Percentiles rank a stretch among this genome's conserved stretches.
Evolutionary conservation across 2,329 filamentous ascomycete species (phyloP).

Genomic region (Biscogniauxia marginata): DNA sequence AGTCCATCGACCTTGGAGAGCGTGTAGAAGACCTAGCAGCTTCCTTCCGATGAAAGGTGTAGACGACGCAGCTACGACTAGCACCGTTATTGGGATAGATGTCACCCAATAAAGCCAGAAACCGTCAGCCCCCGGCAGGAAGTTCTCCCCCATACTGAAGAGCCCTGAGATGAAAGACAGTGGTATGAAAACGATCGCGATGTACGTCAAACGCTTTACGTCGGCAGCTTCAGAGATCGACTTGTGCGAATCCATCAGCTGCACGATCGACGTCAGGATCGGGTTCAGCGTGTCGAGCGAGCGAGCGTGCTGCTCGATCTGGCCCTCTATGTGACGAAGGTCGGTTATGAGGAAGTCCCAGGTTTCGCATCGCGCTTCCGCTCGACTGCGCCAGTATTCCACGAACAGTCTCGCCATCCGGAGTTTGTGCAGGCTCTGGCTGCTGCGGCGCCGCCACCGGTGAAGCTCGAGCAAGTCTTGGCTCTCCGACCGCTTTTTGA

Average conservation of each 20-base stretch:
- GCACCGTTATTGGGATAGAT: neutral
- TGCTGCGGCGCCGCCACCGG: neutral
- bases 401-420: neutral
- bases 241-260: conserved; percentile 5
- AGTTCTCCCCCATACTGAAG: conserved; percentile 8
- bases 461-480: neutral
- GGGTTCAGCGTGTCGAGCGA: conserved; percentile 5
- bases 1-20: neutral
- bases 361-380: neutral
- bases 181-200: conserved; percentile 7
- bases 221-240: conserved; percentile 6
- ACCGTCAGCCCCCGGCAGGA: neutral
- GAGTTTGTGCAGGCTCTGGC: neutral
- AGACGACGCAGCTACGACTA: neutral
- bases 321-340: neutral
- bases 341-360: neutral
- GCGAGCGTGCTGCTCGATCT: conserved; percentile 4
- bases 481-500: neutral
- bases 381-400: neutral
- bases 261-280: conserved; percentile 7
- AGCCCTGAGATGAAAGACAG: conserved; percentile 8
- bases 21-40: neutral
- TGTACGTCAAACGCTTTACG: conserved; percentile 7
- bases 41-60: neutral
- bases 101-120: conserved; percentile 7